A percentile compares a stretch with the other conserved stretches of the same genome.
phyloP scores from a whole-genome alignment of 768 basidiomycete genomes.

The Hysterangium stoloniferum region DNA sequence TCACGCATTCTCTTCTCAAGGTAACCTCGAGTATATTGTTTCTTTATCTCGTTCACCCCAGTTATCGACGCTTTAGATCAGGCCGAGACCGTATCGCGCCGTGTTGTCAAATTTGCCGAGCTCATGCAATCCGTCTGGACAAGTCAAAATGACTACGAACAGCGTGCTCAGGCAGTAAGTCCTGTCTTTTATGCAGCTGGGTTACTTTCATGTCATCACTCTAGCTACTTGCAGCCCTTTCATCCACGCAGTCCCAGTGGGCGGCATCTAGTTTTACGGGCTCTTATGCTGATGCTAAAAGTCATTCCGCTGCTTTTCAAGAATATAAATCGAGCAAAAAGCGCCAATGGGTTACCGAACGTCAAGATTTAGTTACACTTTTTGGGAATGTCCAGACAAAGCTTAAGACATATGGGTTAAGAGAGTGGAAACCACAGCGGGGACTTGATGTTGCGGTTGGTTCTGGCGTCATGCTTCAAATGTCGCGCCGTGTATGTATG shows the following conservation, averaged over 20 bases:
- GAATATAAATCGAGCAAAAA: slow-evolving; percentile 83
- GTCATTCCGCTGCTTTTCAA: slow-evolving; percentile 62
- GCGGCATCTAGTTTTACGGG: slow-evolving; percentile 53
- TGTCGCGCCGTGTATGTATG: not conserved
- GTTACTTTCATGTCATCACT: not conserved
- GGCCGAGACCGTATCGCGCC: slow-evolving; percentile 85
- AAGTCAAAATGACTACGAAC: slow-evolving; percentile 86
- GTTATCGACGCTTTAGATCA: slow-evolving; percentile 58
- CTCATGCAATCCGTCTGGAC: slow-evolving; percentile 91
- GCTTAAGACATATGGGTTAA: slow-evolving; percentile 79
- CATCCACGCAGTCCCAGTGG: slow-evolving; percentile 66
- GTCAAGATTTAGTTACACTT: slow-evolving; percentile 78
- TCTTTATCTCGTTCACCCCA: not conserved
- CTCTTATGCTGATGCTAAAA: slow-evolving; percentile 76
- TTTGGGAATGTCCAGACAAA: slow-evolving; percentile 95
- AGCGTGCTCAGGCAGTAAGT: slow-evolving; percentile 64
- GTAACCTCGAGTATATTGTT: slow-evolving; percentile 36
- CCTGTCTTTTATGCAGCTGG: not conserved
- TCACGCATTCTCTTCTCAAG: slow-evolving; percentile 97
- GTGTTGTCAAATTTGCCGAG: slow-evolving; percentile 94
- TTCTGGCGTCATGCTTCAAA: slow-evolving; percentile 4
- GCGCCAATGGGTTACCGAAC: slow-evolving; percentile 81
- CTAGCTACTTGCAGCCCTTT: slow-evolving; percentile 60
- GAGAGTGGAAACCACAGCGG: slow-evolving; percentile 71
- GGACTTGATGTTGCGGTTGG: slow-evolving; percentile 57